Conservation (phyloP, 2,329 filamentous ascomycete species). For the Epichloe typhina region DNA sequence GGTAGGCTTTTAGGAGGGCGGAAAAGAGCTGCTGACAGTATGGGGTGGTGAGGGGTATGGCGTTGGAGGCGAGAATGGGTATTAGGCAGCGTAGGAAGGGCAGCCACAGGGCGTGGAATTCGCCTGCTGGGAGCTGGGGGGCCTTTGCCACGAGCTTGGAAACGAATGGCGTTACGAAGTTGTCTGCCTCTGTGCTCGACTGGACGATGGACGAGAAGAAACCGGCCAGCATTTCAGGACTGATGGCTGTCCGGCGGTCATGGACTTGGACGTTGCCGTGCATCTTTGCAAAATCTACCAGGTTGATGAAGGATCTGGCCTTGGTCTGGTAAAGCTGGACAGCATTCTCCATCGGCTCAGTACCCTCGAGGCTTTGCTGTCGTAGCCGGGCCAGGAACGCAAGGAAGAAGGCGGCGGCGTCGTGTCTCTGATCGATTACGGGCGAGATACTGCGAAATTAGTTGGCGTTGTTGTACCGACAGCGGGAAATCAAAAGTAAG, state of each 20-base stretch:
- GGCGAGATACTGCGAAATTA: conserved; percentile 2
- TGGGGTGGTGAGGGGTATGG: conserved; percentile 5
- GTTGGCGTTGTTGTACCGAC: conserved; percentile 1
- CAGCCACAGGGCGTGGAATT: conserved; percentile 17
- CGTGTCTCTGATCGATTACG: not conserved
- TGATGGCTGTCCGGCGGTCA: not conserved
- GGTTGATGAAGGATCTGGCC: conserved; percentile 2
- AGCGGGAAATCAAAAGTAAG: not conserved
- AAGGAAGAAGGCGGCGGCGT: conserved; percentile 4
- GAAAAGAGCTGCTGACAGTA: conserved; percentile 14
- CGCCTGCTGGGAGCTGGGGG: conserved; percentile 4
- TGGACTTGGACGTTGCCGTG: not conserved
- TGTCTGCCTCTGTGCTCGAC: conserved; percentile 6
- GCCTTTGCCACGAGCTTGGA: conserved; percentile 9
- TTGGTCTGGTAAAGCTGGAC: conserved; percentile 3
- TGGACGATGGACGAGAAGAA: conserved; percentile 7
- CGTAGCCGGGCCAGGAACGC: conserved; percentile 5
- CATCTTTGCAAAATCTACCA: conserved; percentile 4
- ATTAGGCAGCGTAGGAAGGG: conserved; percentile 15
- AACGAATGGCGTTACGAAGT: conserved; percentile 10
- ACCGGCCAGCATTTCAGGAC: not conserved
- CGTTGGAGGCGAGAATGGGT: conserved; percentile 3
- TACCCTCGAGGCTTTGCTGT: not conserved
- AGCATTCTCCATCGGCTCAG: not conserved
- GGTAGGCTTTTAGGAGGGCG: conserved; percentile 10